Percentiles rank a stretch among this genome's conserved stretches.
Conservation (phyloP, 2,329 filamentous ascomycete species). For the Apiospora koreana region DNA sequence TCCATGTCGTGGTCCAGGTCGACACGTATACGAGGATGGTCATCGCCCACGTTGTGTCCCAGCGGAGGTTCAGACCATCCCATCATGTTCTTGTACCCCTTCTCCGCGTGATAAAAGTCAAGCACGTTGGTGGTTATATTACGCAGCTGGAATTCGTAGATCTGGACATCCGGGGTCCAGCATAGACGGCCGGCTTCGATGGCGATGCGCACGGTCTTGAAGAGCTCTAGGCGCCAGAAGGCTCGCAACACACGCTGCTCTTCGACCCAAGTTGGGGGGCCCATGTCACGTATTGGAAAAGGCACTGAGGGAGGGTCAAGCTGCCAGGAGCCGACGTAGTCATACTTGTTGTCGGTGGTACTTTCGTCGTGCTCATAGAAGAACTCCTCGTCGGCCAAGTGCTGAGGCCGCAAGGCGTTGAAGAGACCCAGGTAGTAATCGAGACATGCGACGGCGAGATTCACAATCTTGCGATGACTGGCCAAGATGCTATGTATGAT, state of each 20-base stretch:
- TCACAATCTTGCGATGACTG: neutral
- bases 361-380: neutral
- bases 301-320: neutral
- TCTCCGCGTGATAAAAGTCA: neutral
- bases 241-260: slow-evolving; percentile 10
- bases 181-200: neutral
- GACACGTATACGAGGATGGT: neutral
- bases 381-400: neutral
- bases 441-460: neutral
- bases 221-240: slow-evolving; percentile 10
- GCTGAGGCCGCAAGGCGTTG: neutral
- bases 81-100: too few species aligned
- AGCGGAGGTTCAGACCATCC: neutral
- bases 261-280: slow-evolving; percentile 10
- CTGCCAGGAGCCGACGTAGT: neutral
- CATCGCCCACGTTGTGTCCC: neutral
- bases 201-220: neutral
- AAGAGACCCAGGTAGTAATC: neutral
- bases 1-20: neutral
- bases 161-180: neutral
- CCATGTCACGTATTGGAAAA: neutral
- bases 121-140: neutral
- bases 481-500: neutral
- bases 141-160: neutral
- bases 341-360: neutral